Base-by-base conservation (phyloP, 2,329 filamentous ascomycete genomes). In the Hypoxylon sp. region DNA sequence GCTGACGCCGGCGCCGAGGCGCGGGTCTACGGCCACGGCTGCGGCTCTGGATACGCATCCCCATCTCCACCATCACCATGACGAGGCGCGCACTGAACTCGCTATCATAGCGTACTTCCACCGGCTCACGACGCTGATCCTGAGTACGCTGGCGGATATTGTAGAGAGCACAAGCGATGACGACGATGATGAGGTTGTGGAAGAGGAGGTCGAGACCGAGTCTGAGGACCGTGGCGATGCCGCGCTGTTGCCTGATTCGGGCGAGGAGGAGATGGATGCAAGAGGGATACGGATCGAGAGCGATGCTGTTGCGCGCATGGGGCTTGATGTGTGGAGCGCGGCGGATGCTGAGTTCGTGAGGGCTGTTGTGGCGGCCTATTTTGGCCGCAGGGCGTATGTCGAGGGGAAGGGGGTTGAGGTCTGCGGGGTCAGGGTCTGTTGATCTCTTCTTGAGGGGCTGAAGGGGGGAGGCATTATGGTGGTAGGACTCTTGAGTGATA, bases 71-170 rank as follows among this genome's bases (percentile, higher is more conserved):
- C 26, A 26, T n/a, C 74, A 76, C 1, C 78, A 78, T 5, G 81
- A 83, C 29, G 82, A 86, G 71, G 85, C 86, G 48, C 79, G 82
- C 51, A 77, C 87, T 10, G 91, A 94, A 76, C 89, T 93, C 67
- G 88, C 90, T 44, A 87, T 94, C 55, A 92, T 94, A 60, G 90
- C 92, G 1, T 96, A 94, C 79, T 95, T 95, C 79, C 92, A 94
- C 79, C 88, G 92, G 1, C 84, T 94, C 57, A 94, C 92, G 0
- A 86, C 87, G 2, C 84, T 88, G 73, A 84, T 93, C 47, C 80
- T 95, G 22, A 84, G 85, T 0, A 86, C 87, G 2, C 78, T 94
- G 59, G 85, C 86, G 0, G 88, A 90, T 68, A 80, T 92, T 3
- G 86, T 92, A 5, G 85, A 88, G 61, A 74, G 59, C 55, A 58